These are phyloP conservation scores for Elsinoe necatrix DNA, from an alignment of 2,329 filamentous ascomycete genomes.

Conservation along the genomic window DNA sequence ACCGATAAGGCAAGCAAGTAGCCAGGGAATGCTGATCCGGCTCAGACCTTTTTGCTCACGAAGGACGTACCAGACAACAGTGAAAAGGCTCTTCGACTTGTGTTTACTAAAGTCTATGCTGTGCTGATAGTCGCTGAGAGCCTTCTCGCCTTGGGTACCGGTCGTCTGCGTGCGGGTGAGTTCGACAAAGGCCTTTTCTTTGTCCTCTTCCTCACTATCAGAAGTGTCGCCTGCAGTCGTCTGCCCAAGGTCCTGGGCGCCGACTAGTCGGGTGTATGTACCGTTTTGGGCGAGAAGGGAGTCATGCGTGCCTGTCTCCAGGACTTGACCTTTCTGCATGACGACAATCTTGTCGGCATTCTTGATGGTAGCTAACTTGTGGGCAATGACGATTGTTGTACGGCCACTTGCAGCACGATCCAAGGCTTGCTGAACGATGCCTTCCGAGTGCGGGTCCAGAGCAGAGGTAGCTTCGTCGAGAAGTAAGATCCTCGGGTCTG, in stretches of 20 bases:
- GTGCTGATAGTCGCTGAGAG: constrained; percentile 8
- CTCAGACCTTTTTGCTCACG: constrained; percentile 5
- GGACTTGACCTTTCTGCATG: constrained; percentile 31
- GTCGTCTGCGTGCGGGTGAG: background rate
- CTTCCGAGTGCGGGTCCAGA: constrained; percentile 23
- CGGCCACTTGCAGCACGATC: constrained; percentile 29
- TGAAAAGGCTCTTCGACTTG: background rate
- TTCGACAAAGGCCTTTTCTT: constrained; percentile 1
- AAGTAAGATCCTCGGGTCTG: constrained; percentile 33
- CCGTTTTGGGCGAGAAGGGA: constrained; percentile 21
- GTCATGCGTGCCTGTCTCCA: constrained; percentile 33
- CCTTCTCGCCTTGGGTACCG: background rate
- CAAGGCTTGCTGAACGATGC: constrained; percentile 30
- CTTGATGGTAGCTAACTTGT: constrained; percentile 35
- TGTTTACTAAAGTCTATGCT: background rate
- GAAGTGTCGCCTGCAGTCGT: background rate
- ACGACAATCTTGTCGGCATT: constrained; percentile 36
- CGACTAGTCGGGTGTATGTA: constrained; percentile 13
- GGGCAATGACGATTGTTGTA: constrained; percentile 37
- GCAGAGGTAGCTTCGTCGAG: constrained; percentile 39
- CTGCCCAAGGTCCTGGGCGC: background rate
- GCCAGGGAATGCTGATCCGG: background rate
- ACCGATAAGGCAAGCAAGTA: constrained; percentile 12
- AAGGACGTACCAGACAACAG: constrained; percentile 7
- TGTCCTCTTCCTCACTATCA: background rate